Evolutionary conservation across 2,329 filamentous ascomycete genomes (phyloP).

Genomic region (Monosporascus ibericus): DNA sequence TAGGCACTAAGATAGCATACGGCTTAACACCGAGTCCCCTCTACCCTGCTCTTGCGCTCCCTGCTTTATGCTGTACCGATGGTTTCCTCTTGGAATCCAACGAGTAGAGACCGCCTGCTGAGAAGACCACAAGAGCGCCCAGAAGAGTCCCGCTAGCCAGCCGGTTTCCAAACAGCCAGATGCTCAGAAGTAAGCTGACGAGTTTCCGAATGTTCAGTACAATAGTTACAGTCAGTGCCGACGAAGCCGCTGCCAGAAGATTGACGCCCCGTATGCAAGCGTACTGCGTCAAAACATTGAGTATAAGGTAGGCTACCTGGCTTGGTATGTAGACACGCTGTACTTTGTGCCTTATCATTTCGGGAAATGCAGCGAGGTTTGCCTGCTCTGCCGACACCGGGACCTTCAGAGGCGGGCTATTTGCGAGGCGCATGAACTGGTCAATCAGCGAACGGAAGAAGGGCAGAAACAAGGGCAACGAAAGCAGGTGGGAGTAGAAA

Average conservation of each 20-base stretch:
- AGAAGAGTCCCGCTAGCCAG: constrained; percentile 70
- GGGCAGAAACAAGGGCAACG: constrained; percentile 69
- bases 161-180: constrained; percentile 87
- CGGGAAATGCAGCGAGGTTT: constrained; percentile 28
- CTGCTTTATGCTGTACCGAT: constrained; percentile 19
- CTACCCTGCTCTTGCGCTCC: constrained; percentile 21
- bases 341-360: constrained; percentile 31
- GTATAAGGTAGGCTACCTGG: constrained; percentile 63
- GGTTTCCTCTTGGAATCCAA: constrained; percentile 53
- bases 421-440: constrained; percentile 58
- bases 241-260: constrained; percentile 79
- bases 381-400: constrained; percentile 26
- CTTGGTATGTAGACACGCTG: constrained; percentile 49
- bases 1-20: constrained; percentile 2
- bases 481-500: constrained; percentile 82
- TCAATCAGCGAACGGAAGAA: constrained; percentile 59
- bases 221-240: constrained; percentile 91
- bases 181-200: constrained; percentile 82
- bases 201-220: constrained; percentile 94
- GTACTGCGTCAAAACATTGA: constrained; percentile 87
- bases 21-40: constrained; percentile 2
- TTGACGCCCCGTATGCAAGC: constrained; percentile 95
- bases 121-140: constrained; percentile 82
- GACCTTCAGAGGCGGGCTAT: constrained; percentile 56
- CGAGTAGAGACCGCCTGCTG: constrained; percentile 85